Percentiles rank a stretch among this genome's conserved stretches.
Evolutionary conservation across 2,329 filamentous ascomycete genomes (phyloP).

Genomic region (Hypoxylon sp.): DNA sequence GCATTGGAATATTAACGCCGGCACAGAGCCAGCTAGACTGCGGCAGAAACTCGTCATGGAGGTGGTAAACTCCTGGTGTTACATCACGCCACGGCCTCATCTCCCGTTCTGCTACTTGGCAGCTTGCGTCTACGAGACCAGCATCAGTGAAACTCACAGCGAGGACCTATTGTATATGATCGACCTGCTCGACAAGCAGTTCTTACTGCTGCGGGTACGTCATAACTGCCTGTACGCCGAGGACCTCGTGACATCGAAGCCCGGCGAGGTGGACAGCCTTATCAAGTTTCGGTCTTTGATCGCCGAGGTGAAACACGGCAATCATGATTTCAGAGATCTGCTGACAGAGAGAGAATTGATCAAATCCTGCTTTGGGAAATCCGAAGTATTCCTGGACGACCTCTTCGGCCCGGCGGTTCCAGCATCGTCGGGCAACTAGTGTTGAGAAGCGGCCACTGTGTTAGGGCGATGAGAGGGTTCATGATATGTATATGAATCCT

Average conservation of each 20-base stretch:
- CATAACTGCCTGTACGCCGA: not conserved
- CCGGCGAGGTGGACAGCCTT: not conserved
- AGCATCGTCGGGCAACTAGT: not conserved
- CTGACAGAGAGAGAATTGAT: not conserved
- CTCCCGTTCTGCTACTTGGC: not conserved
- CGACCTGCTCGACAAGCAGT: not conserved
- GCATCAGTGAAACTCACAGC: too few species aligned
- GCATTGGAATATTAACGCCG: not conserved
- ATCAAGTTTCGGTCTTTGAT: not conserved
- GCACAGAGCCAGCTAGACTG: not conserved
- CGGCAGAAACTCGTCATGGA: not conserved
- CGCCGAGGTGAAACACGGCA: not conserved
- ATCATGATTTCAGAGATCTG: conserved; percentile 1
- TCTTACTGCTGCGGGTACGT: not conserved
- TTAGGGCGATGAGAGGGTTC: not conserved
- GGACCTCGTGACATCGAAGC: not conserved
- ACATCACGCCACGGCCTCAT: not conserved
- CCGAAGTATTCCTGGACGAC: conserved; percentile 2
- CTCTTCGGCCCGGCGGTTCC: not conserved
- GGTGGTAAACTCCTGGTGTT: not conserved
- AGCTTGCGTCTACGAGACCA: not conserved
- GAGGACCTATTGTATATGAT: conserved; percentile 2
- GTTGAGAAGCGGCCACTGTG: not conserved
- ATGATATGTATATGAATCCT: conserved; percentile 21
- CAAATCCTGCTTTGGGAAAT: conserved; percentile 7